These are phyloP conservation scores for Cryptococcus hybrid DNA, from an alignment of 1,284 basidiomycete genomes.

Conservation along the genomic window DNA sequence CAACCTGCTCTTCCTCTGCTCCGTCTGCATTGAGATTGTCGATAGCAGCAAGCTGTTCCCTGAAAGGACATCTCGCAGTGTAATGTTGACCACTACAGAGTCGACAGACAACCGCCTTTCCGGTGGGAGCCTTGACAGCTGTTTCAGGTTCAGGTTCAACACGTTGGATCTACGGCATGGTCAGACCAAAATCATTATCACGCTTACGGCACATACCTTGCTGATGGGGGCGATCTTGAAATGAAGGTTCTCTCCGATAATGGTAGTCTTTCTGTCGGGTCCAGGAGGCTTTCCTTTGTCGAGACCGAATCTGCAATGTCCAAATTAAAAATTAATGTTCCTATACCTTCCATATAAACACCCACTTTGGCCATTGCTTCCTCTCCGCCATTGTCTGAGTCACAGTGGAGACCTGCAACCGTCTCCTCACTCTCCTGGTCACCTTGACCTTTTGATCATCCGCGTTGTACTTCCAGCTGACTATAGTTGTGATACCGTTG, in stretches of 20 bases:
- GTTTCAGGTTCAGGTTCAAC: constrained; percentile 69
- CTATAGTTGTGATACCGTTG: constrained; percentile 81
- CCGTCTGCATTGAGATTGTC: constrained; percentile 59
- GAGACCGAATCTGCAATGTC: constrained; percentile 66
- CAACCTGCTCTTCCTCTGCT: constrained; percentile 28
- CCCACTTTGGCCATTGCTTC: constrained; percentile 80
- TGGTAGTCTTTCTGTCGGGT: constrained; percentile 92
- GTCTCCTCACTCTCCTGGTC: constrained; percentile 81
- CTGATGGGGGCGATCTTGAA: constrained; percentile 79
- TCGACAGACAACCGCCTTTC: constrained; percentile 87
- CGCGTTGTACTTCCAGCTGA: constrained; percentile 84
- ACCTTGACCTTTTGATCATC: constrained; percentile 86
- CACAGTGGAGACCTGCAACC: constrained; percentile 87
- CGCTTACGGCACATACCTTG: constrained; percentile 55
- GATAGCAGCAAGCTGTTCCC: constrained; percentile 75
- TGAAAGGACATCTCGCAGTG: constrained; percentile 98
- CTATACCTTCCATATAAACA: neutral
- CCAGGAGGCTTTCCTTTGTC: constrained; percentile 83
- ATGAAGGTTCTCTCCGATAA: constrained; percentile 85
- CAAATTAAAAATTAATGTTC: too few relatives aligned
- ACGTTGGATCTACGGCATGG: constrained; percentile 18
- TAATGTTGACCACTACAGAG: constrained; percentile 97
- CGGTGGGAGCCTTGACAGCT: constrained; percentile 67
- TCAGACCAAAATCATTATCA: neutral
- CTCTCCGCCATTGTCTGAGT: constrained; percentile 91